Evolutionary conservation across 768 basidiomycete genomes (phyloP).

Genomic region (Tylopilus felleus): DNA sequence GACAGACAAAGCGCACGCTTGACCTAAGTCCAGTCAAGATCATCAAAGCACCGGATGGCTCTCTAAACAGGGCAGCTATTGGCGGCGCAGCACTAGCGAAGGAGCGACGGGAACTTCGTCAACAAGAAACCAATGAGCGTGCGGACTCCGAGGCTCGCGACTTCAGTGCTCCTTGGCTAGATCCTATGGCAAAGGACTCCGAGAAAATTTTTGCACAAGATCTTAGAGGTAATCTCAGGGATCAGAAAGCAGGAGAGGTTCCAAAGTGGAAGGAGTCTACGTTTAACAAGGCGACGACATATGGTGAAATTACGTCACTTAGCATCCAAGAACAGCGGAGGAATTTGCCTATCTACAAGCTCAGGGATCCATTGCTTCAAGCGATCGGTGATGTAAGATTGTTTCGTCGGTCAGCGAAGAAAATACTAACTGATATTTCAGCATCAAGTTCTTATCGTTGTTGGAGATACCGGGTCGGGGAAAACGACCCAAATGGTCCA

Average conservation of each 20-base stretch:
- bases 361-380: conserved; percentile 83
- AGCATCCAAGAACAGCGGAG: conserved; percentile 93
- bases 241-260: conserved; percentile 77
- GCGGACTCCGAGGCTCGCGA: conserved; percentile 94
- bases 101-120: conserved; percentile 89
- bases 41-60: conserved; percentile 97
- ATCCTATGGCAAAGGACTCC: conserved; percentile 89
- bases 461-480: conserved; percentile 97
- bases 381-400: conserved; percentile 81
- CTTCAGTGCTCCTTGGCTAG: conserved; percentile 95
- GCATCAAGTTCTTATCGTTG: conserved; percentile 94
- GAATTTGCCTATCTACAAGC: conserved; percentile 91
- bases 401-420: neutral
- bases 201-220: conserved; percentile 95
- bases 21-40: conserved; percentile 97
- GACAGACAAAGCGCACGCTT: conserved; percentile 93
- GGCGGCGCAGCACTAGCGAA: conserved; percentile 92
- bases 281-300: conserved; percentile 95
- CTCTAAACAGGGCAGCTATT: conserved; percentile 91
- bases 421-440: conserved; percentile 17
- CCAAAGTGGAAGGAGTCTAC: conserved; percentile 90
- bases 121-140: conserved; percentile 91
- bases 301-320: conserved; percentile 85
- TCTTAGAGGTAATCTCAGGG: conserved; percentile 73
- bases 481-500: conserved; percentile 99